Evolutionary conservation across 2,329 filamentous ascomycete species (phyloP).

Genomic region (Colletotrichum truncatum): DNA sequence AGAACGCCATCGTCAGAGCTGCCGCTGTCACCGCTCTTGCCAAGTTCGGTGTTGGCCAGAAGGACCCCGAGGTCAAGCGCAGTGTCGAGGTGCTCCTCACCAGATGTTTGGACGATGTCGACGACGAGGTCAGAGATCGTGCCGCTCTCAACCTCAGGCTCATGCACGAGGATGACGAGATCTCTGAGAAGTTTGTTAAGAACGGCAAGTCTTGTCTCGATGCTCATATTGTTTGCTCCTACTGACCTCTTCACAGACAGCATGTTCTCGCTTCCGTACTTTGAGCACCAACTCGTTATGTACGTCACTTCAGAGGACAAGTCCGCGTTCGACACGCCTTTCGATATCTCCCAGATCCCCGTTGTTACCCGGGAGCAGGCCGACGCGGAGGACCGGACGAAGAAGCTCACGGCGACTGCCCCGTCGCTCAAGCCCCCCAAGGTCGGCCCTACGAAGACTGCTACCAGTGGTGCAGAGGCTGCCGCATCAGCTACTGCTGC

Average conservation of each 20-base stretch:
- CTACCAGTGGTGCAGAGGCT: slow-evolving; percentile 75
- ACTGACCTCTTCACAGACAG: slow-evolving; percentile 68
- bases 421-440: slow-evolving; percentile 95
- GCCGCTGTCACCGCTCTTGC: slow-evolving; percentile 94
- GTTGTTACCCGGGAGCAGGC: slow-evolving; percentile 96
- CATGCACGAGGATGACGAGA: slow-evolving; percentile 91
- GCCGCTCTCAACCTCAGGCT: slow-evolving; percentile 91
- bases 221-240: neutral
- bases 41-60: slow-evolving; percentile 97
- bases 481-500: slow-evolving; percentile 80
- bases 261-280: slow-evolving; percentile 93
- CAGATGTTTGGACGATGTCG: slow-evolving; percentile 93
- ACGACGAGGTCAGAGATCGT: slow-evolving; percentile 96
- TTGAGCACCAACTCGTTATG: slow-evolving; percentile 97
- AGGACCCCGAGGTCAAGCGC: slow-evolving; percentile 95
- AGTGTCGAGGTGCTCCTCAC: slow-evolving; percentile 93
- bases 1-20: slow-evolving; percentile 95
- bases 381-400: slow-evolving; percentile 93
- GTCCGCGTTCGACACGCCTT: slow-evolving; percentile 82
- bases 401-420: slow-evolving; percentile 93
- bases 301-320: slow-evolving; percentile 95
- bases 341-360: slow-evolving; percentile 91
- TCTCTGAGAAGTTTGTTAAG: slow-evolving; percentile 89
- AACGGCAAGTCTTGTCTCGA: slow-evolving; percentile 71
- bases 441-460: slow-evolving; percentile 77